phyloP scores from a whole-genome alignment of 768 basidiomycete genomes.

The Termitomyces sp. region DNA sequence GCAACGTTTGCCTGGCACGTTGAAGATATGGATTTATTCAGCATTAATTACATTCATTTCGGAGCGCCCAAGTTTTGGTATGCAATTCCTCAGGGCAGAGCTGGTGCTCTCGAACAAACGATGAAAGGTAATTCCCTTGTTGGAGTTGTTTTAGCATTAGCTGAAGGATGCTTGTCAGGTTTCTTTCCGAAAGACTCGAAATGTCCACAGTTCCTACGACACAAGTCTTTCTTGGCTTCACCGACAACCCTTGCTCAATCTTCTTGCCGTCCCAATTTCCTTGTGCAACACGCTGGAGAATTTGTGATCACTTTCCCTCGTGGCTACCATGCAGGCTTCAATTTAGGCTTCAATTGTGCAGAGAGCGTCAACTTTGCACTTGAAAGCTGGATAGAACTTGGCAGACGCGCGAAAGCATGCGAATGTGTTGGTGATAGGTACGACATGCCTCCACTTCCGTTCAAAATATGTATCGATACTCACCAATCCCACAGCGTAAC shows the following conservation, averaged over 20 bases:
- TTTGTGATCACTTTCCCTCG: slow-evolving; percentile 94
- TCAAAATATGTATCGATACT: not conserved
- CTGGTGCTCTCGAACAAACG: slow-evolving; percentile 76
- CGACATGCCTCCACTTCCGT: slow-evolving; percentile 3
- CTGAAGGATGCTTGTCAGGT: slow-evolving; percentile 36
- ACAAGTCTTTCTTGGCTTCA: slow-evolving; percentile 93
- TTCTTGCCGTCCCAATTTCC: slow-evolving; percentile 75
- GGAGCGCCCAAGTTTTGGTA: slow-evolving; percentile 99
- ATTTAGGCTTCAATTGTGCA: slow-evolving; percentile 93
- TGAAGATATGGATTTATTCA: slow-evolving; percentile 98
- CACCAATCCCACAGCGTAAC: slow-evolving; percentile 56
- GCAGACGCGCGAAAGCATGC: slow-evolving; percentile 73
- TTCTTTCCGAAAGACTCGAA: slow-evolving; percentile 86
- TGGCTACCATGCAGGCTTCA: slow-evolving; percentile 97
- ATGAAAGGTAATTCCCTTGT: slow-evolving; percentile 64
- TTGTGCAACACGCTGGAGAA: slow-evolving; percentile 92
- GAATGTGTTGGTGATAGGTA: slow-evolving; percentile 73
- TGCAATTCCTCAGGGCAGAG: slow-evolving; percentile 84
- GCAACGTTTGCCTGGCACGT: slow-evolving; percentile 99
- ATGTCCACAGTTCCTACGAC: slow-evolving; percentile 92
- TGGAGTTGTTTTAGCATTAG: not conserved
- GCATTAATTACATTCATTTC: slow-evolving; percentile 98
- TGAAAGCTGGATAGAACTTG: slow-evolving; percentile 90
- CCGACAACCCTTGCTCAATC: slow-evolving; percentile 77
- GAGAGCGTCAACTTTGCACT: slow-evolving; percentile 97